A percentile compares a stretch with the other conserved stretches of the same genome.
Evolutionary conservation across 2,329 filamentous ascomycete genomes (phyloP).

Genomic region (Phialocephala subalpina): DNA sequence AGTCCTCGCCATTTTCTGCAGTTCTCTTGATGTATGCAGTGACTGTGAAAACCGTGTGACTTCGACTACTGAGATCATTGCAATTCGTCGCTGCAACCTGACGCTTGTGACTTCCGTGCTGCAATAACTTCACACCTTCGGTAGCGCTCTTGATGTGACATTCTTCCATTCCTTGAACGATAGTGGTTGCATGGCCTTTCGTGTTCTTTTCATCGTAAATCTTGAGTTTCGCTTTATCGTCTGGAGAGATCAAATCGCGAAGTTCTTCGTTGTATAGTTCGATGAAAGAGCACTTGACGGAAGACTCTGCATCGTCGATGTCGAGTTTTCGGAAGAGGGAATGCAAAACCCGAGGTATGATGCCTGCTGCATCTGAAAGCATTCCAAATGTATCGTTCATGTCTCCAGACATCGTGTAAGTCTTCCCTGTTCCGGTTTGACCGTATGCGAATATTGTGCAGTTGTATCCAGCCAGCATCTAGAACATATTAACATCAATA

Average conservation of each 20-base stretch:
- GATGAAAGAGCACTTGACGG: conserved; percentile 97
- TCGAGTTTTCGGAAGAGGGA: conserved; percentile 88
- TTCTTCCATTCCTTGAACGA: conserved; percentile 98
- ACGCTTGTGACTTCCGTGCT: conserved; percentile 88
- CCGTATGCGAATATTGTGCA: conserved; percentile 99
- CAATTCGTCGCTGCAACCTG: conserved; percentile 99
- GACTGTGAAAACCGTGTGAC: conserved; percentile 97
- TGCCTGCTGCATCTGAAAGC: conserved; percentile 89
- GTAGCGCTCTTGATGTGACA: conserved; percentile 86
- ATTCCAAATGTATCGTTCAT: conserved; percentile 89
- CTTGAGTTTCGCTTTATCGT: conserved; percentile 88
- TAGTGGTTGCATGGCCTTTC: conserved; percentile 82
- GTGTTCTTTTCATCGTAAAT: conserved; percentile 92
- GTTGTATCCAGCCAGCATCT: conserved; percentile 96
- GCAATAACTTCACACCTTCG: conserved; percentile 87
- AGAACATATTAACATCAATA: conserved; percentile 24
- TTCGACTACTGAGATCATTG: conserved; percentile 96
- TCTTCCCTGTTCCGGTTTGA: conserved; percentile 97
- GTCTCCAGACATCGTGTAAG: conserved; percentile 99
- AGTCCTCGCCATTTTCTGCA: conserved; percentile 86
- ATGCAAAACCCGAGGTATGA: conserved; percentile 91
- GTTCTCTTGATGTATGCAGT: conserved; percentile 88
- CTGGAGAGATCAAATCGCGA: conserved; percentile 83
- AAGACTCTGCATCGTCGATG: conserved; percentile 79
- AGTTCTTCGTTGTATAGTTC: conserved; percentile 98